Evolutionary conservation across 495 filamentous ascomycete species (phyloP).

Genomic region (Penicillium silybi): DNA sequence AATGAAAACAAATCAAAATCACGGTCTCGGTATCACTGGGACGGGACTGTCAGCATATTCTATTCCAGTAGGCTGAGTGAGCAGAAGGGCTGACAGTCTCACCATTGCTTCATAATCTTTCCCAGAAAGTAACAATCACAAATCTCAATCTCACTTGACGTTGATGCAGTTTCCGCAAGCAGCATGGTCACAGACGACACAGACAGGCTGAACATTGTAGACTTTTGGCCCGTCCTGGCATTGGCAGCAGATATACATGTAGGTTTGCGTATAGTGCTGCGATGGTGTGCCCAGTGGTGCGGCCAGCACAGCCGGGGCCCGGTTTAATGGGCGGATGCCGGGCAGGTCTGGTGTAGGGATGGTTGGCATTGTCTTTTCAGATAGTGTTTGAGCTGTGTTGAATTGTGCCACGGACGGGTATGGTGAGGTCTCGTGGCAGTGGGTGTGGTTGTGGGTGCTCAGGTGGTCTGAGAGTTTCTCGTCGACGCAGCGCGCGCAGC

Average conservation of each 20-base stretch:
- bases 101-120: constrained; percentile 1
- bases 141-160: constrained; percentile 30
- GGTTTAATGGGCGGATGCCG: constrained; percentile 13
- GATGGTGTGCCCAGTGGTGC: not conserved
- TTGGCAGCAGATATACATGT: constrained; percentile 39
- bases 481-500: constrained; percentile 18
- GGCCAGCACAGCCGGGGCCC: not conserved
- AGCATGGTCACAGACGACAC: constrained; percentile 30
- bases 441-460: constrained; percentile 1
- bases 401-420: constrained; percentile 15
- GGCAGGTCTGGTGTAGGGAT: constrained; percentile 6
- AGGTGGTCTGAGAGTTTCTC: constrained; percentile 12
- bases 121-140: not conserved
- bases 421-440: constrained; percentile 13
- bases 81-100: not conserved
- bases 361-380: constrained; percentile 4
- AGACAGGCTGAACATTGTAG: constrained; percentile 30
- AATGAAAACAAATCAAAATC: not conserved
- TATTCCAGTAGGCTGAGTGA: not conserved
- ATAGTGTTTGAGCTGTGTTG: constrained; percentile 1
- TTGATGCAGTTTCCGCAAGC: constrained; percentile 27
- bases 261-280: constrained; percentile 1
- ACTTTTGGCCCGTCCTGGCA: constrained; percentile 42
- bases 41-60: not conserved
- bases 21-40: not conserved